Conservation (phyloP, 768 basidiomycete genomes). For the button mushroom (Agaricus bisporus) region DNA sequence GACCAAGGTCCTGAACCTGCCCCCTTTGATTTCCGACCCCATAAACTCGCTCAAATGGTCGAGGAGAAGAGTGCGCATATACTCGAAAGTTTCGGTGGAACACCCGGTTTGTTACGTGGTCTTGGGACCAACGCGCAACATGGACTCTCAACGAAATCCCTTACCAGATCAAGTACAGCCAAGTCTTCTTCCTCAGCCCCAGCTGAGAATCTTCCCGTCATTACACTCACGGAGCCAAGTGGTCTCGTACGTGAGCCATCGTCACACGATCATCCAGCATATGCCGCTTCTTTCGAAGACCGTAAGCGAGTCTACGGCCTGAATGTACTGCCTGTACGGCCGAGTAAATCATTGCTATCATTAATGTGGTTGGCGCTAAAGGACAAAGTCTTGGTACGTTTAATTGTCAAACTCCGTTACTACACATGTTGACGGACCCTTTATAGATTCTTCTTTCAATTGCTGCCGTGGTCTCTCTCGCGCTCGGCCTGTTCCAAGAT, state of each 20-base stretch:
- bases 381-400: constrained; percentile 82
- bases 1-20: constrained; percentile 45
- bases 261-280: constrained; percentile 17
- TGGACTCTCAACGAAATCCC: constrained; percentile 33
- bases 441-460: constrained; percentile 79
- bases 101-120: constrained; percentile 55
- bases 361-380: constrained; percentile 86
- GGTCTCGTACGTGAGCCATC: constrained; percentile 21
- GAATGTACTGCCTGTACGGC: constrained; percentile 69
- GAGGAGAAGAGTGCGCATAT: constrained; percentile 80
- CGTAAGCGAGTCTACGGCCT: constrained; percentile 66
- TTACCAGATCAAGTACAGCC: background rate
- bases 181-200: constrained; percentile 12
- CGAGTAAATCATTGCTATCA: constrained; percentile 60
- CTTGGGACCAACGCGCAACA: constrained; percentile 59
- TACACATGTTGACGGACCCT: background rate
- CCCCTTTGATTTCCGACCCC: constrained; percentile 73
- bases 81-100: constrained; percentile 69
- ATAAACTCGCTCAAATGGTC: constrained; percentile 74
- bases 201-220: constrained; percentile 23
- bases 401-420: too few species aligned
- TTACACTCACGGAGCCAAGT: constrained; percentile 34
- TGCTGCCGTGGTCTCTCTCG: constrained; percentile 89
- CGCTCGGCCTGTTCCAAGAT: constrained; percentile 91
- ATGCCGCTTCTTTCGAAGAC: constrained; percentile 46